These are phyloP conservation scores for Xylariales sp. DNA, from an alignment of 2,329 filamentous ascomycete genomes.

Conservation along the genomic window DNA sequence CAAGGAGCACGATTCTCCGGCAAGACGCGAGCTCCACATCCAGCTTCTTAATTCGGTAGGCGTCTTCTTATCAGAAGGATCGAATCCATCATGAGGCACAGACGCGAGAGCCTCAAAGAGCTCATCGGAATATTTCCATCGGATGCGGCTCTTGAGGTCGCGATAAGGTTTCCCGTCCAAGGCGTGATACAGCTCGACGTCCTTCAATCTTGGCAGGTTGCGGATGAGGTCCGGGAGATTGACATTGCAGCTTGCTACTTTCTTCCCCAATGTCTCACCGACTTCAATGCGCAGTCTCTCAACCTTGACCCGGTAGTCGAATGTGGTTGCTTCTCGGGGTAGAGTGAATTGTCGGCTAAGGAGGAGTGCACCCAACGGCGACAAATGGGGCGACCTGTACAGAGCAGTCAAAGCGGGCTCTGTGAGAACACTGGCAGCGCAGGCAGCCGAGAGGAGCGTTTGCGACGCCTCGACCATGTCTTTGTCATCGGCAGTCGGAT, in stretches of 20 bases:
- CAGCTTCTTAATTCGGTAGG: slow-evolving; percentile 45
- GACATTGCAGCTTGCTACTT: slow-evolving; percentile 27
- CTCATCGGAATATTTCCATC: slow-evolving; percentile 64
- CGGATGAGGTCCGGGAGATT: slow-evolving; percentile 56
- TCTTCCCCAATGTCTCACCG: slow-evolving; percentile 29
- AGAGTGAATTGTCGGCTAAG: slow-evolving; percentile 28
- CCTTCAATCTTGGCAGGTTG: slow-evolving; percentile 60
- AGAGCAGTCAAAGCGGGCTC: slow-evolving; percentile 71
- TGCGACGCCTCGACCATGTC: slow-evolving; percentile 34
- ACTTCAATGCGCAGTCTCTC: slow-evolving; percentile 67
- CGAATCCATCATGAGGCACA: slow-evolving; percentile 35
- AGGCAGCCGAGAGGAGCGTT: slow-evolving; percentile 56
- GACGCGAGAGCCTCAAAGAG: slow-evolving; percentile 62
- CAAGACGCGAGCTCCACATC: slow-evolving; percentile 57
- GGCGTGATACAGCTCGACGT: slow-evolving; percentile 68
- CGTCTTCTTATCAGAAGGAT: slow-evolving; percentile 30
- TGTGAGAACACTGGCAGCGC: slow-evolving; percentile 58
- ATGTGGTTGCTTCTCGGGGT: slow-evolving; percentile 41
- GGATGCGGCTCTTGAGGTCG: slow-evolving; percentile 47
- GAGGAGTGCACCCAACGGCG: slow-evolving; percentile 36
- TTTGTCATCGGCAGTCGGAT: slow-evolving; percentile 34
- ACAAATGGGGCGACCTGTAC: slow-evolving; percentile 65
- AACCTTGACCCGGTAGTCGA: slow-evolving; percentile 69
- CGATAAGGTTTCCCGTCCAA: slow-evolving; percentile 65
- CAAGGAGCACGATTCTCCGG: slow-evolving; percentile 40